Conservation (phyloP, 2,329 filamentous ascomycete species). For the Fusarium sp. region DNA sequence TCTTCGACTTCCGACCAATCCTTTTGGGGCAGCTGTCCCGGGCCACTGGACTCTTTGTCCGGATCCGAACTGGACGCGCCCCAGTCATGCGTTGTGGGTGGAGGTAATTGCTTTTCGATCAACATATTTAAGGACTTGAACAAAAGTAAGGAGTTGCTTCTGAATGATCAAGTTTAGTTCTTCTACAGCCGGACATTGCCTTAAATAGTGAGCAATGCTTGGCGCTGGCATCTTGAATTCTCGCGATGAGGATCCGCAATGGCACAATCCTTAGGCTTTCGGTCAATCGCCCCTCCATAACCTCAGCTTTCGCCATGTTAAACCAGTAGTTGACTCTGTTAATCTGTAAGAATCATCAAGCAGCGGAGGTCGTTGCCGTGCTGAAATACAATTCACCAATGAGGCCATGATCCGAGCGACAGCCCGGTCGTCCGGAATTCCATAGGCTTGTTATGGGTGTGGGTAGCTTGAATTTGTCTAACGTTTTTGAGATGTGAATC, state of each 20-base stretch:
- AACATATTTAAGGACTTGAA: not conserved
- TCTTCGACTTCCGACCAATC: not conserved
- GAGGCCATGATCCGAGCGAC: conserved; percentile 5
- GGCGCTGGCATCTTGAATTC: not conserved
- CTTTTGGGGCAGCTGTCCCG: not conserved
- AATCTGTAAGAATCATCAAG: not conserved
- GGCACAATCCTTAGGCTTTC: not conserved
- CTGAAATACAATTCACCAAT: conserved; percentile 2
- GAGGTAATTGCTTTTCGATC: not conserved
- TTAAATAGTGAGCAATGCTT: conserved; percentile 1
- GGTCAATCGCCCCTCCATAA: not conserved
- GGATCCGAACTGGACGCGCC: not conserved
- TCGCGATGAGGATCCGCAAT: not conserved
- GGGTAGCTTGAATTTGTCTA: conserved; percentile 1
- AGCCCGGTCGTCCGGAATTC: conserved; percentile 4
- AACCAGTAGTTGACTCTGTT: not conserved
- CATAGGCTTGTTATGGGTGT: not conserved
- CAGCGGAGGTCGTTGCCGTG: not conserved
- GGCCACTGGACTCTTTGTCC: not conserved
- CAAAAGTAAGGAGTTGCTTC: not conserved
- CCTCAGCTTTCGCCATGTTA: not conserved
- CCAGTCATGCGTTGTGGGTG: not conserved
- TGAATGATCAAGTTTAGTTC: not conserved
- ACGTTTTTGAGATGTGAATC: not conserved
- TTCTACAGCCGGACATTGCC: not conserved